Percentiles rank a stretch among this genome's conserved stretches.
Conservation (phyloP, 345 rosid genomes). For the Gossypium ekmanianum region DNA sequence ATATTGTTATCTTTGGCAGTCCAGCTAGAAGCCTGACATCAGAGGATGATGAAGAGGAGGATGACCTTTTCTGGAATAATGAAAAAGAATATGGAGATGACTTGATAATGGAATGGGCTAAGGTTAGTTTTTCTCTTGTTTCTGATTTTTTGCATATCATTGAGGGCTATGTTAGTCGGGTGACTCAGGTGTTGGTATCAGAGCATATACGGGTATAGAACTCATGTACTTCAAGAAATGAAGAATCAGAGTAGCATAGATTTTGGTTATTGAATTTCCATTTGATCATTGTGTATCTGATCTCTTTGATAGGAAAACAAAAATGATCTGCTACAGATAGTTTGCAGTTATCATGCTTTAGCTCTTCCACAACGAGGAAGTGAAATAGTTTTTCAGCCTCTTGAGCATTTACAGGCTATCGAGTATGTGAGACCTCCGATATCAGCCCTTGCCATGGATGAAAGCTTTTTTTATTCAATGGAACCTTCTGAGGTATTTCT, state of each 20-base stretch:
- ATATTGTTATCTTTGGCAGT: constrained; percentile 26
- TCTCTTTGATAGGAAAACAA: constrained; percentile 61
- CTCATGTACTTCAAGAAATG: background rate
- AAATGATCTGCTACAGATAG: constrained; percentile 69
- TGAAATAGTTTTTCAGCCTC: constrained; percentile 42
- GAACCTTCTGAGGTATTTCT: constrained; percentile 64
- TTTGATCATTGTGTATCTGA: constrained; percentile 22
- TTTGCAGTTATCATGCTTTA: constrained; percentile 79
- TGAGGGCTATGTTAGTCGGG: background rate
- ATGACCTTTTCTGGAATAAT: constrained; percentile 44
- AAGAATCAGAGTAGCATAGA: background rate
- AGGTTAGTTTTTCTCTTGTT: constrained; percentile 47
- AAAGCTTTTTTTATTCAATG: constrained; percentile 36
- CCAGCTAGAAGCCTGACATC: constrained; percentile 4
- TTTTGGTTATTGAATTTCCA: constrained; percentile 12
- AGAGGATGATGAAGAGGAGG: constrained; percentile 47
- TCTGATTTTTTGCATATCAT: constrained; percentile 8
- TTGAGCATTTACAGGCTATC: constrained; percentile 81
- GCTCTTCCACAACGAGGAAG: background rate
- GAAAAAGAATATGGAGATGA: constrained; percentile 53
- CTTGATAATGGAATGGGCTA: constrained; percentile 84
- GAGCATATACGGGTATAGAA: background rate
- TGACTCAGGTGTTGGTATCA: background rate
- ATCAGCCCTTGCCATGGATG: constrained; percentile 51
- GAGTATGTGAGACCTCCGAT: constrained; percentile 59